Evolutionary conservation across 306 rosid species (phyloP), one percentile per base, ranked within the genome.

Genomic region (Acacia crassicarpa): DNA sequence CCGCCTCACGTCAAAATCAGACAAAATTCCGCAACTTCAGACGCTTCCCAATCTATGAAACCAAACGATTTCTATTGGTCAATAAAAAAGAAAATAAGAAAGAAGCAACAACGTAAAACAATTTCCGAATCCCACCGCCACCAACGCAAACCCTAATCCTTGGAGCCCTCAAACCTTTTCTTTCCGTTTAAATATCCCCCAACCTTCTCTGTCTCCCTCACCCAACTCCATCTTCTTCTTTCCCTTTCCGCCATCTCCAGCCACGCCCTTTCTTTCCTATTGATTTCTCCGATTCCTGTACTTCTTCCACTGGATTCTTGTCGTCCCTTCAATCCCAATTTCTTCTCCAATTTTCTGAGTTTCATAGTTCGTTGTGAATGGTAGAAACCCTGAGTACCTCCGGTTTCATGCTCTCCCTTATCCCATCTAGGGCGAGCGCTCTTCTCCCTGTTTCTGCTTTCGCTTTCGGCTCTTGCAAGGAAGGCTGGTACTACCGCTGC

Each of bases 401-500:
- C 54, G 86, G 74, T 91, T 95, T 81, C 74, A 91, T 95, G 99
- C 99, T 90, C 97, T 86, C 91, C 92, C 97, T 81, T 83, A 51
- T 56, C 12, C 74, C 67, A 5, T 79, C 87, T n/a, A 85, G 94
- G 90, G 99, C 84, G 96, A 94, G 98, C 97, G 97, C 96, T 81
- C 46, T 83, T 82, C 88, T 89, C 79, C 90, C 91, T 43, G 79
- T 92, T 1, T 89, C 91, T 22, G 87, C 87, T 38, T 87, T 92
- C 87, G 78, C 93, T 9, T 95, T 95, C 75, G 99, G 92, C 27
- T 93, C 99, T 46, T 95, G 98, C 97, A 95, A 91, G 82, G 91
- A 92, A 77, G 97, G 91, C 87, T 95, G 99, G 99, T 95, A 95
- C 91, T 95, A 84, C 89, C 99, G 99, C 91, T 95, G 99, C 97